These are phyloP conservation scores for Geotrichum macrosporum DNA, from an alignment of 1,139 yeast genomes.

Conservation along the genomic window DNA sequence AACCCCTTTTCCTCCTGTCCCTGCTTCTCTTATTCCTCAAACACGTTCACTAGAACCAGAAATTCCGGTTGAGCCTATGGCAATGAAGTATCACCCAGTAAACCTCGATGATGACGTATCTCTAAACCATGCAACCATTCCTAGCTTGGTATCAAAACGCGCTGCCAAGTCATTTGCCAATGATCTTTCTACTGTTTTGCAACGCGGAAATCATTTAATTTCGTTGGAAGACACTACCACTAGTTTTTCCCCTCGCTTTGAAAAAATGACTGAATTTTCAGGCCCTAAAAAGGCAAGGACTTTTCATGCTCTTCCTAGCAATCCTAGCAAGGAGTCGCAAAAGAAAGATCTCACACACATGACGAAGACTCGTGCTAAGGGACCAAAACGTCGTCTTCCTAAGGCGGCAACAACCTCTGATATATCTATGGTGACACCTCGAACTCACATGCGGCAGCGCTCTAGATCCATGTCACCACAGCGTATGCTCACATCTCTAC, in stretches of 20 bases:
- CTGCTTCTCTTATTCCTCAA: slow-evolving; percentile 18
- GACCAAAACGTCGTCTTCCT: slow-evolving; percentile 73
- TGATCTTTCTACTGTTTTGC: slow-evolving; percentile 20
- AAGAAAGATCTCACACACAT: slow-evolving; percentile 48
- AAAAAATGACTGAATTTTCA: slow-evolving; percentile 16
- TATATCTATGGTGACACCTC: neutral
- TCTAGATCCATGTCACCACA: slow-evolving; percentile 13
- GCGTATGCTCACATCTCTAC: too few relatives aligned
- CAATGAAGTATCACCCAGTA: slow-evolving; percentile 14
- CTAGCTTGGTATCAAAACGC: slow-evolving; percentile 13
- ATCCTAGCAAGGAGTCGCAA: slow-evolving; percentile 4
- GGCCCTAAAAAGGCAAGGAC: slow-evolving; percentile 20
- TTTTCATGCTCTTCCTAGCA: slow-evolving; percentile 17
- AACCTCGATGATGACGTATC: slow-evolving; percentile 2
- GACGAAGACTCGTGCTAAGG: slow-evolving; percentile 61
- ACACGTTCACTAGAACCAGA: slow-evolving; percentile 14
- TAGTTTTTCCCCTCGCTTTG: slow-evolving; percentile 21
- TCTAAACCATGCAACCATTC: slow-evolving; percentile 14
- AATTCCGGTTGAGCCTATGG: slow-evolving; percentile 11
- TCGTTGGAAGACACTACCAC: slow-evolving; percentile 18
- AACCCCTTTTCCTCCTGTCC: slow-evolving; percentile 17
- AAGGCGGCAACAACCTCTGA: slow-evolving; percentile 24
- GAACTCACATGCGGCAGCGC: slow-evolving; percentile 13
- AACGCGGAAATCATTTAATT: slow-evolving; percentile 19
- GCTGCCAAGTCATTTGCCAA: slow-evolving; percentile 22